phyloP scores from a whole-genome alignment of 805 yeast species.

The Saccharomycopsis lassenensis region DNA sequence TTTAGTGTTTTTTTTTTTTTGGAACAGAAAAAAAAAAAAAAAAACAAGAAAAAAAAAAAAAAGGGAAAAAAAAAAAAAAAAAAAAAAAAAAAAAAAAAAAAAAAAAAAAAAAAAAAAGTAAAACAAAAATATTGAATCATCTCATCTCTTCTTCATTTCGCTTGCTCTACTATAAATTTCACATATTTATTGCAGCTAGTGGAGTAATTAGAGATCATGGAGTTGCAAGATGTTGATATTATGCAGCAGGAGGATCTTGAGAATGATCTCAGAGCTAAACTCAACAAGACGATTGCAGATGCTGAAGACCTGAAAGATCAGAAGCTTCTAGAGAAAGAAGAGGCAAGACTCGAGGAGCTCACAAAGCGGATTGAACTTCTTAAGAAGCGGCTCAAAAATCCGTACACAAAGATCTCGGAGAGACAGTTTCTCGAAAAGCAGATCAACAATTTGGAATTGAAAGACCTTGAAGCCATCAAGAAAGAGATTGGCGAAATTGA shows the following conservation, averaged over 20 bases:
- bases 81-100: not conserved
- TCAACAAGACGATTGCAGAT: conserved; percentile 46
- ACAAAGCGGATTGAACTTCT: conserved; percentile 35
- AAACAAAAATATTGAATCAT: not conserved
- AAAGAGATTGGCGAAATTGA: conserved; percentile 56
- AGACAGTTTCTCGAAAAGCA: conserved; percentile 44
- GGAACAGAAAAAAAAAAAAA: not conserved
- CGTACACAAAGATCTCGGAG: conserved; percentile 55
- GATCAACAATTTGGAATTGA: conserved; percentile 35
- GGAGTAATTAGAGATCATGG: conserved; percentile 18
- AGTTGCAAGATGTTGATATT: conserved; percentile 41
- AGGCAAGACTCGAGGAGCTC: conserved; percentile 34
- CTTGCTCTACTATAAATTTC: not conserved
- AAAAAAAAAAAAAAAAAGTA: not conserved
- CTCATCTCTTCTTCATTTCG: not conserved
- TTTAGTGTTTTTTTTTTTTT: too few relatives aligned
- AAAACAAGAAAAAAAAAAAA: not conserved
- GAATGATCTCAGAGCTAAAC: conserved; percentile 54
- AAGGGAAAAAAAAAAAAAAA: not conserved
- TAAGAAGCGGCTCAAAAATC: conserved; percentile 35
- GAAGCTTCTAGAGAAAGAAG: conserved; percentile 62
- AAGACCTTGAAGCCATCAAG: conserved; percentile 42
- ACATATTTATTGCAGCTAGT: not conserved
- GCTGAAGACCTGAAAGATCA: conserved; percentile 66
- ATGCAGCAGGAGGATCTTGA: conserved; percentile 81